Conservation (phyloP, 2,329 filamentous ascomycete genomes). For the Verticillium albo-atrum region DNA sequence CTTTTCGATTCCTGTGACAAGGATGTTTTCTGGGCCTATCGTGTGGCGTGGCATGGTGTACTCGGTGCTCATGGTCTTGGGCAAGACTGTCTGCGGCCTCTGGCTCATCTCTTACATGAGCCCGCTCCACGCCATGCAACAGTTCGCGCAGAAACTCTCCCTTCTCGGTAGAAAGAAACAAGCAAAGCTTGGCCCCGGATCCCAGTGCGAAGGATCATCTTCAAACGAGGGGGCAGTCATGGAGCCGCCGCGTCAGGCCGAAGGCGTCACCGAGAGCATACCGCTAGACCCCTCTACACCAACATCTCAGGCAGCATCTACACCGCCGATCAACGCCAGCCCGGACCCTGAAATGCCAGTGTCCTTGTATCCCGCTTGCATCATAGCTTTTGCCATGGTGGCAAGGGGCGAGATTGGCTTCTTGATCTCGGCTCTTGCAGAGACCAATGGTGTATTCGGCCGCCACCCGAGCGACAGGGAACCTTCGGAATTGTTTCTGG, state of each 20-base stretch:
- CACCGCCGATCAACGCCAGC: conserved; percentile 4
- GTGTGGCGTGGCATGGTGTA: conserved; percentile 74
- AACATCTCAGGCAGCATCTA: too few relatives aligned
- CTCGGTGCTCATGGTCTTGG: conserved; percentile 62
- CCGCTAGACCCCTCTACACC: background rate
- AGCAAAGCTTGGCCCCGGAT: conserved; percentile 4
- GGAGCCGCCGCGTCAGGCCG: background rate
- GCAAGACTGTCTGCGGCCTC: conserved; percentile 55
- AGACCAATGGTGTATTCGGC: conserved; percentile 42
- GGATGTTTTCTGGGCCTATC: conserved; percentile 59
- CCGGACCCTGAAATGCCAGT: conserved; percentile 38
- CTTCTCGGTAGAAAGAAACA: background rate
- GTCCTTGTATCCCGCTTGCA: conserved; percentile 62
- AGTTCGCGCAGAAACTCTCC: background rate
- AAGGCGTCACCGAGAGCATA: background rate
- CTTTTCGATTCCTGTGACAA: conserved; percentile 70
- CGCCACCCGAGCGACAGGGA: conserved; percentile 7
- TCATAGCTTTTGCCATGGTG: conserved; percentile 66
- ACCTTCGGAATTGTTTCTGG: conserved; percentile 37
- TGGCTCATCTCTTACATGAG: conserved; percentile 45
- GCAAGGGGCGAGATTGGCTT: conserved; percentile 79
- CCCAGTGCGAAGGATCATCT: conserved; percentile 1
- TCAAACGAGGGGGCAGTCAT: background rate
- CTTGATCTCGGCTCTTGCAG: conserved; percentile 65
- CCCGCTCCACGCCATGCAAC: conserved; percentile 6